Conservation (phyloP, 1,139 yeast species). For the Blastobotrys capitulatus region DNA sequence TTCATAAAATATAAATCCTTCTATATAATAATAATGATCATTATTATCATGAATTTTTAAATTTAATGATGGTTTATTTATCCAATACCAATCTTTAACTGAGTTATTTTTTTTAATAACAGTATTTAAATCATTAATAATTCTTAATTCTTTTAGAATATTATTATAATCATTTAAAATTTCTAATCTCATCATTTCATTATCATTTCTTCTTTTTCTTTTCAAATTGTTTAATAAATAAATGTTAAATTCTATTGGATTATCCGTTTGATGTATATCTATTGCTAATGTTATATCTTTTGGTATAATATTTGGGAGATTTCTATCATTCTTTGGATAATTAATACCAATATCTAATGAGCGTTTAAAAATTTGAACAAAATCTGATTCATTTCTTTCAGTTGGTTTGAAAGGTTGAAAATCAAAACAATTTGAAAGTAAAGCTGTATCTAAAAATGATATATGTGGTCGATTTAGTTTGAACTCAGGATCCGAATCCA, state of each 20-base stretch:
- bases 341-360: constrained; percentile 3
- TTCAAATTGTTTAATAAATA: background rate
- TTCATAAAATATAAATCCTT: background rate
- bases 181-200: constrained; percentile 2
- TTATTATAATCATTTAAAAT: constrained; percentile 7
- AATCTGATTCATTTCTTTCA: background rate
- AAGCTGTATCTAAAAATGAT: constrained; percentile 8
- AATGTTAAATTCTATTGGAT: background rate
- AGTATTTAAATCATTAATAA: constrained; percentile 1
- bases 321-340: constrained; percentile 2
- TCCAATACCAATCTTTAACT: background rate
- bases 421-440: constrained; percentile 1
- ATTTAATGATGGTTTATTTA: background rate
- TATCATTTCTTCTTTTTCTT: constrained; percentile 4
- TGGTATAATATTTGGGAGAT: constrained; percentile 1
- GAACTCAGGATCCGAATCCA: constrained; percentile 22
- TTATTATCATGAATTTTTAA: background rate
- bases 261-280: background rate
- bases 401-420: background rate
- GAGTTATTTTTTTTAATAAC: constrained; percentile 4
- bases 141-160: constrained; percentile 2
- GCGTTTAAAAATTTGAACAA: constrained; percentile 1
- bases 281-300: background rate
- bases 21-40: background rate
- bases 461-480: constrained; percentile 19